Conservation (phyloP, 129 eudicot species). For the Pittosporum tobira region DNA sequence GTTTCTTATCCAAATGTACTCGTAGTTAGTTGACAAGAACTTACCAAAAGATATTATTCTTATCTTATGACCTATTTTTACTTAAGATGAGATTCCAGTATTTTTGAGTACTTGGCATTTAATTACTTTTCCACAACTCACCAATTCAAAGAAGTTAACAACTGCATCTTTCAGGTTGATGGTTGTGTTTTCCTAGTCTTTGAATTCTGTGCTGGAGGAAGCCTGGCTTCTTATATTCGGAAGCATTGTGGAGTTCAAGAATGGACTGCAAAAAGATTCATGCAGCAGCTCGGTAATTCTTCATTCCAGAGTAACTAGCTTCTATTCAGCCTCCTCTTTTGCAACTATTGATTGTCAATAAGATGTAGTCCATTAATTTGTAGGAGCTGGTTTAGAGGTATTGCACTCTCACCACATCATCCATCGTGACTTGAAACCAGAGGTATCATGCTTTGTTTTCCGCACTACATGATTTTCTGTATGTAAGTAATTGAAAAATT, state of each 20-base stretch:
- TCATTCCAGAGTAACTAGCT: background rate
- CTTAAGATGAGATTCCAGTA: too few relatives aligned
- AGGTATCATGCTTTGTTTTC: background rate
- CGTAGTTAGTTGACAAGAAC: too few relatives aligned
- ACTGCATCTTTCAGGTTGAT: slow-evolving; percentile 12
- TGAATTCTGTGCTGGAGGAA: slow-evolving; percentile 30
- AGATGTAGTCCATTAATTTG: background rate
- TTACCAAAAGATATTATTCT: too few relatives aligned
- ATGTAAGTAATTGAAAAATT: background rate
- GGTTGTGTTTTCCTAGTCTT: slow-evolving; percentile 18
- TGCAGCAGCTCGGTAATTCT: slow-evolving; percentile 27
- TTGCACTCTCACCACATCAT: slow-evolving; percentile 12
- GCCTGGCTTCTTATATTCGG: slow-evolving; percentile 26
- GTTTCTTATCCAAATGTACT: too few relatives aligned
- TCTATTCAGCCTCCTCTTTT: background rate
- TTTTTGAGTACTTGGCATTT: too few relatives aligned
- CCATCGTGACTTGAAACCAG: slow-evolving; percentile 30
- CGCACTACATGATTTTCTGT: background rate
- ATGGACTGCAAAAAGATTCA: slow-evolving; percentile 11
- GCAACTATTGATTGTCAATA: background rate
- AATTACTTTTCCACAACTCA: background rate
- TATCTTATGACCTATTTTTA: too few relatives aligned
- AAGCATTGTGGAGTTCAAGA: slow-evolving; percentile 21
- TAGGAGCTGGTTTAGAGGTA: slow-evolving; percentile 28
- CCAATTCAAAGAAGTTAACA: background rate